These are phyloP conservation scores for Tulasnella sp. DNA, from an alignment of 768 basidiomycete species.

Conservation along the genomic window DNA sequence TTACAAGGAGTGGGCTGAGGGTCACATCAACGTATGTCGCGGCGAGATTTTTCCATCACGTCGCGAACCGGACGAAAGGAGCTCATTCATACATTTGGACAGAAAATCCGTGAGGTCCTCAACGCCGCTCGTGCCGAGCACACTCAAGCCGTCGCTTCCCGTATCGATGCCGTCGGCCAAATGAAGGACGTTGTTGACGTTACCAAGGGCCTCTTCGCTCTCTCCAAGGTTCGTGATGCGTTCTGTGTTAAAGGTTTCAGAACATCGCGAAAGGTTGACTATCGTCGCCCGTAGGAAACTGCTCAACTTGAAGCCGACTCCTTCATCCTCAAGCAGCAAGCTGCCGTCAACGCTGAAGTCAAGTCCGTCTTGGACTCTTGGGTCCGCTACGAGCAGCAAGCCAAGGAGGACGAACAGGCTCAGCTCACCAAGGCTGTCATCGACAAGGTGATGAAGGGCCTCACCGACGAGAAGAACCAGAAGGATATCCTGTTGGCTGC, in stretches of 20 bases:
- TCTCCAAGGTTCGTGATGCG: slow-evolving; percentile 77
- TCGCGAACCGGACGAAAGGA: no score
- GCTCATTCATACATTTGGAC: neutral
- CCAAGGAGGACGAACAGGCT: slow-evolving; percentile 93
- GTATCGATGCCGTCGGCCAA: slow-evolving; percentile 85
- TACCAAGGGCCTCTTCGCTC: slow-evolving; percentile 83
- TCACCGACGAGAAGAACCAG: slow-evolving; percentile 87
- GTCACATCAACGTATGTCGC: slow-evolving; percentile 62
- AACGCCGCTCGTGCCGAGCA: slow-evolving; percentile 80
- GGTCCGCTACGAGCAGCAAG: slow-evolving; percentile 96
- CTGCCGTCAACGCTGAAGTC: slow-evolving; percentile 79
- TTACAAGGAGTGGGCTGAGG: slow-evolving; percentile 88
- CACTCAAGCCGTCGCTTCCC: slow-evolving; percentile 87
- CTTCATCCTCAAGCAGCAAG: slow-evolving; percentile 88
- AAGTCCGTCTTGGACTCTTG: slow-evolving; percentile 95
- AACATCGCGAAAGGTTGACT: neutral
- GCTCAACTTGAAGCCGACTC: slow-evolving; percentile 84
- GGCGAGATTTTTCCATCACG: neutral
- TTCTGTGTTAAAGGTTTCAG: neutral
- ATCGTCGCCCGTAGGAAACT: slow-evolving; percentile 61
- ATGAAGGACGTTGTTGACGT: slow-evolving; percentile 95
- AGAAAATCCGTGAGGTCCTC: slow-evolving; percentile 70
- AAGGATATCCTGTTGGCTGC: slow-evolving; percentile 75
- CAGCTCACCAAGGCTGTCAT: slow-evolving; percentile 86
- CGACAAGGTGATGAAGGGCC: slow-evolving; percentile 74